Percentiles rank a stretch among this genome's conserved stretches.
phyloP scores from a whole-genome alignment of 2,329 filamentous ascomycete species.

The Venturia pyrina region DNA sequence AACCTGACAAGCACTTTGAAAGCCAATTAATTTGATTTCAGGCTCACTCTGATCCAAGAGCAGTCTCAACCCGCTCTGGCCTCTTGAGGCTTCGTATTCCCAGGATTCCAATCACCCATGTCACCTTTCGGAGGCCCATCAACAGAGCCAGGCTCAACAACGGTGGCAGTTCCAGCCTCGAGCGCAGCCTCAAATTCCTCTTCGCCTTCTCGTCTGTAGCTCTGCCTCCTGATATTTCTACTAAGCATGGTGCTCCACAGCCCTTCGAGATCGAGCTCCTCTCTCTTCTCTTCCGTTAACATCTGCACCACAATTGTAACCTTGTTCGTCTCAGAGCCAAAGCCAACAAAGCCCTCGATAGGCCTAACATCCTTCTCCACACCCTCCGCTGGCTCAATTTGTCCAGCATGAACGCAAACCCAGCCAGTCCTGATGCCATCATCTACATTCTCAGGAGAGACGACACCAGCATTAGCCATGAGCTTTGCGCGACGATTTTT shows the following conservation, averaged over 20 bases:
- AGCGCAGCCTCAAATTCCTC: neutral
- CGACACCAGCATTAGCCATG: constrained; percentile 58
- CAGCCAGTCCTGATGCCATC: constrained; percentile 88
- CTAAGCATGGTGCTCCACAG: constrained; percentile 40
- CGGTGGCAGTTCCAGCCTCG: neutral
- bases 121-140: neutral
- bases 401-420: constrained; percentile 87
- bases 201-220: neutral
- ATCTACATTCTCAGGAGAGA: constrained; percentile 47
- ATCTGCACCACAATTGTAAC: constrained; percentile 60
- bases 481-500: constrained; percentile 74
- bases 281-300: constrained; percentile 60
- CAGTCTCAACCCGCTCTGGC: neutral
- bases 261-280: constrained; percentile 55
- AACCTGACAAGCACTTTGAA: neutral
- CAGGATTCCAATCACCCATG: neutral
- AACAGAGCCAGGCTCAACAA: neutral
- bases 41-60: neutral
- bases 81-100: neutral
- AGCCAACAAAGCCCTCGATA: constrained; percentile 60
- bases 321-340: constrained; percentile 50
- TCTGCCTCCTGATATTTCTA: constrained; percentile 4
- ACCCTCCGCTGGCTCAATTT: constrained; percentile 45
- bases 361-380: constrained; percentile 2
- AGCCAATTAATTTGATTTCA: neutral